A percentile compares a stretch with the other conserved stretches of the same genome.
These are phyloP conservation scores for Parathielavia hyrcaniae DNA, from an alignment of 495 filamentous ascomycete species.

Conservation along the genomic window DNA sequence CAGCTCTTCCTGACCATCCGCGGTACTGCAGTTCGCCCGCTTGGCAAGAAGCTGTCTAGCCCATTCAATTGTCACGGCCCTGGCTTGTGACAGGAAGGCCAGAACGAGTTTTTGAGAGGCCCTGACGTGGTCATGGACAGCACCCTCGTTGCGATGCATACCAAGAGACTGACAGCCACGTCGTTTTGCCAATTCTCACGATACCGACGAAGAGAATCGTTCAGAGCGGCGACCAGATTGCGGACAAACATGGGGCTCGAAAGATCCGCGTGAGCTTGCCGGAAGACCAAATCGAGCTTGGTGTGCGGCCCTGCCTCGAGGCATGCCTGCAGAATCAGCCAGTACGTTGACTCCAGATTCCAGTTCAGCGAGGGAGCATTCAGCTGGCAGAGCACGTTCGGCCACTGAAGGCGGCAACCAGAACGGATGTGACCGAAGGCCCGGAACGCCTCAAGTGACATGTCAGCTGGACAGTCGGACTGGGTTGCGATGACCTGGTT, in stretches of 20 bases:
- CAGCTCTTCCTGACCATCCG: not conserved
- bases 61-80: constrained; percentile 17
- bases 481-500: constrained; percentile 47
- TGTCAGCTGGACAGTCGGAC: constrained; percentile 32
- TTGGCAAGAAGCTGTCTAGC: constrained; percentile 10
- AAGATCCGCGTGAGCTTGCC: constrained; percentile 11
- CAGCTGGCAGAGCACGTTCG: constrained; percentile 52
- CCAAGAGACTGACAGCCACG: constrained; percentile 16
- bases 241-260: not conserved
- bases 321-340: constrained; percentile 46
- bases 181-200: constrained; percentile 24
- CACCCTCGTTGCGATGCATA: constrained; percentile 18
- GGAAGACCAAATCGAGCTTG: not conserved
- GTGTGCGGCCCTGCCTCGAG: constrained; percentile 42
- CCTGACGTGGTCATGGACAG: constrained; percentile 11
- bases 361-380: constrained; percentile 41
- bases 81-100: constrained; percentile 9
- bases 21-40: not conserved
- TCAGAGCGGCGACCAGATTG: not conserved
- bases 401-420: constrained; percentile 48
- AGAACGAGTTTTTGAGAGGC: constrained; percentile 3
- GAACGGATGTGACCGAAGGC: constrained; percentile 44
- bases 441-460: constrained; percentile 48
- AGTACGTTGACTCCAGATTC: constrained; percentile 39
- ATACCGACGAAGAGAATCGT: constrained; percentile 12